A percentile compares a stretch with the other conserved stretches of the same genome.
These are phyloP conservation scores for Acer yangbiense DNA, from an alignment of 345 rosid species.

Conservation along the genomic window DNA sequence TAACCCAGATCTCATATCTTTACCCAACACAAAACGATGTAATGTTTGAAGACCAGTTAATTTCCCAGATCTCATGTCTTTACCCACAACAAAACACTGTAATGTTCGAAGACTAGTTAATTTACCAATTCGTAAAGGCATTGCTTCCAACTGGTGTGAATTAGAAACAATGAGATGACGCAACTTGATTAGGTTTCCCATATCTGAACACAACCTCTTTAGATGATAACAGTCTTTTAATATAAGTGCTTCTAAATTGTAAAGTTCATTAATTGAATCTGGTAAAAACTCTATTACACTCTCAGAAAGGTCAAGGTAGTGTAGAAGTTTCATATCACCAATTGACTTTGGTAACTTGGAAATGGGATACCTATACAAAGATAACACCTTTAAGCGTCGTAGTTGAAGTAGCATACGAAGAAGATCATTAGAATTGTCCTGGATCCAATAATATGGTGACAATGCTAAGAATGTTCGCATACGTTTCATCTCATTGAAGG, in stretches of 20 bases:
- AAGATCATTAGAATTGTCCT: not conserved
- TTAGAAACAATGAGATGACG: not conserved
- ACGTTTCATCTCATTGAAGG: not conserved
- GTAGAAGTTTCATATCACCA: slow-evolving; percentile 4
- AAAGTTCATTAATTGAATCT: not conserved
- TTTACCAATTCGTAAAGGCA: slow-evolving; percentile 3
- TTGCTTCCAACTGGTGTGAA: not conserved
- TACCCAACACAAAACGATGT: not conserved
- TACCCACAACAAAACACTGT: not conserved
- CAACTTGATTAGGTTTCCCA: slow-evolving; percentile 15
- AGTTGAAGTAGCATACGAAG: not conserved
- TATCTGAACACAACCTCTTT: not conserved
- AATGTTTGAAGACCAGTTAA: not conserved
- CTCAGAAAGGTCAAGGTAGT: slow-evolving; percentile 3
- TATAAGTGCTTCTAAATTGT: slow-evolving; percentile 6
- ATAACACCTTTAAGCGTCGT: not conserved
- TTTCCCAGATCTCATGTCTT: too few relatives aligned
- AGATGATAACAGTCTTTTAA: not conserved
- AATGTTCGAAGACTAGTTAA: not conserved
- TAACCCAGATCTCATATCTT: not conserved
- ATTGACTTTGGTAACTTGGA: not conserved
- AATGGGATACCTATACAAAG: not conserved
- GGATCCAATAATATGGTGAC: not conserved
- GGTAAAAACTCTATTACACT: not conserved
- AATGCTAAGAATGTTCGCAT: slow-evolving; percentile 8